These are phyloP conservation scores for Pleurotus giganteus DNA, from an alignment of 768 basidiomycete species.

Conservation along the genomic window DNA sequence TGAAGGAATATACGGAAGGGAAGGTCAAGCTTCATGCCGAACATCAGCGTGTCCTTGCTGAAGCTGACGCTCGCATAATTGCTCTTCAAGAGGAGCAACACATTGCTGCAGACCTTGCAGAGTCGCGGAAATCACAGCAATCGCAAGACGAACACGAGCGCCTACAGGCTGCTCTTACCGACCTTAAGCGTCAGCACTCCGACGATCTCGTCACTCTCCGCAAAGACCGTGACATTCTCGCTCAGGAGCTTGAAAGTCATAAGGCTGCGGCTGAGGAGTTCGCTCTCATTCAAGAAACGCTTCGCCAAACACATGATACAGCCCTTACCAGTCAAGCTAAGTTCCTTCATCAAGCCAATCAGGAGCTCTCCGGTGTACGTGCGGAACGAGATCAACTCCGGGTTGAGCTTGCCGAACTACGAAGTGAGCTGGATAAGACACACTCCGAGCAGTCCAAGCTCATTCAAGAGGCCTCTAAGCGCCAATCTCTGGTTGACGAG, in stretches of 20 bases:
- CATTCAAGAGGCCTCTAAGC: slow-evolving; percentile 70
- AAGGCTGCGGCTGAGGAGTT: slow-evolving; percentile 54
- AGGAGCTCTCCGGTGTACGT: slow-evolving; percentile 45
- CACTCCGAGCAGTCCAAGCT: slow-evolving; percentile 60
- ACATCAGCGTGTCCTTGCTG: slow-evolving; percentile 44
- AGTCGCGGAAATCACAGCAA: slow-evolving; percentile 31
- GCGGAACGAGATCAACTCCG: slow-evolving; percentile 44
- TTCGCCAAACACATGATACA: slow-evolving; percentile 40
- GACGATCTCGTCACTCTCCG: slow-evolving; percentile 46
- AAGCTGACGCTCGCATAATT: slow-evolving; percentile 37
- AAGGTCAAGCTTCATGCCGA: slow-evolving; percentile 38
- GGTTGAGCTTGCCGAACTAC: slow-evolving; percentile 48
- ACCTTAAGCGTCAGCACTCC: slow-evolving; percentile 46
- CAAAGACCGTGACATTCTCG: slow-evolving; percentile 46
- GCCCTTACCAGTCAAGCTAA: slow-evolving; percentile 49
- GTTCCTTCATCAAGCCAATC: slow-evolving; percentile 45
- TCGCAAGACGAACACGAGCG: slow-evolving; percentile 49
- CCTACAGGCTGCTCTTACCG: slow-evolving; percentile 43
- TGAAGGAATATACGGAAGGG: slow-evolving; percentile 42
- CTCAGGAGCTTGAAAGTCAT: slow-evolving; percentile 59
- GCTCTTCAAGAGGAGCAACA: slow-evolving; percentile 36
- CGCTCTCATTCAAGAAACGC: slow-evolving; percentile 41
- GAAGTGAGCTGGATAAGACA: slow-evolving; percentile 57
- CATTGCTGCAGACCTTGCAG: slow-evolving; percentile 33
- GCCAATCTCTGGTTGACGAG: slow-evolving; percentile 70